phyloP scores from a whole-genome alignment of 2,329 filamentous ascomycete genomes.

The Pseudophaeomoniella oleicola region DNA sequence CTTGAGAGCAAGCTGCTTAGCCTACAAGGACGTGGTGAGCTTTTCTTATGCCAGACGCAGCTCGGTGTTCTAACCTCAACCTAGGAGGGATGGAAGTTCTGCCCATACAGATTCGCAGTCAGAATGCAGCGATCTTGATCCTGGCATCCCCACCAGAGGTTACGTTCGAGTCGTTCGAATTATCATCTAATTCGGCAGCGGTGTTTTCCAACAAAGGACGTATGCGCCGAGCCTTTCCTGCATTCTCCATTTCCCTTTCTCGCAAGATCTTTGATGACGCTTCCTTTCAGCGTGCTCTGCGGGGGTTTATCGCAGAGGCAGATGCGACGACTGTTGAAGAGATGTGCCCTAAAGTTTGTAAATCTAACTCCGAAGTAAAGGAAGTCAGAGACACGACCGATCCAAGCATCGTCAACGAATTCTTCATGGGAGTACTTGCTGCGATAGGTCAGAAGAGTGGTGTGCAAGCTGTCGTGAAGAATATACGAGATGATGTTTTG shows the following conservation, averaged over 20 bases:
- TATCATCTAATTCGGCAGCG: conserved; percentile 24
- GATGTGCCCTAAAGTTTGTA: conserved; percentile 21
- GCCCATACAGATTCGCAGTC: conserved; percentile 25
- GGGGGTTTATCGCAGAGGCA: conserved; percentile 20
- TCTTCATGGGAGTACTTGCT: conserved; percentile 30
- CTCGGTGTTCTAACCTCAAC: too few relatives aligned
- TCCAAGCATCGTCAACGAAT: conserved; percentile 38
- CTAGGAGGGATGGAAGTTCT: conserved; percentile 14
- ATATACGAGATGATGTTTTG: conserved; percentile 40
- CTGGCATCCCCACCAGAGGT: conserved; percentile 10
- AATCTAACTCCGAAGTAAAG: conserved; percentile 19
- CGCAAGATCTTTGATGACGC: conserved; percentile 10
- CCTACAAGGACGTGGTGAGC: not conserved
- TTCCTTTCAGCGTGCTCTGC: conserved; percentile 15
- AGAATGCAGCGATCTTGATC: conserved; percentile 34
- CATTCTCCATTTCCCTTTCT: conserved; percentile 19
- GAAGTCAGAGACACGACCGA: conserved; percentile 35
- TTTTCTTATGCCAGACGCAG: too few relatives aligned
- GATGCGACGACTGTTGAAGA: conserved; percentile 18
- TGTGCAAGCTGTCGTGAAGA: conserved; percentile 28
- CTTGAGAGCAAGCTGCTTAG: not conserved
- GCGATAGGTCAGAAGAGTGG: conserved; percentile 19
- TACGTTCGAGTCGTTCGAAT: conserved; percentile 31
- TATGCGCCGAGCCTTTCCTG: conserved; percentile 31
- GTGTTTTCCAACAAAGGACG: conserved; percentile 24